Evolutionary conservation across 257 asterid genomes (phyloP), one percentile per base, ranked within the genome.

Genomic region (Vinca minor): DNA sequence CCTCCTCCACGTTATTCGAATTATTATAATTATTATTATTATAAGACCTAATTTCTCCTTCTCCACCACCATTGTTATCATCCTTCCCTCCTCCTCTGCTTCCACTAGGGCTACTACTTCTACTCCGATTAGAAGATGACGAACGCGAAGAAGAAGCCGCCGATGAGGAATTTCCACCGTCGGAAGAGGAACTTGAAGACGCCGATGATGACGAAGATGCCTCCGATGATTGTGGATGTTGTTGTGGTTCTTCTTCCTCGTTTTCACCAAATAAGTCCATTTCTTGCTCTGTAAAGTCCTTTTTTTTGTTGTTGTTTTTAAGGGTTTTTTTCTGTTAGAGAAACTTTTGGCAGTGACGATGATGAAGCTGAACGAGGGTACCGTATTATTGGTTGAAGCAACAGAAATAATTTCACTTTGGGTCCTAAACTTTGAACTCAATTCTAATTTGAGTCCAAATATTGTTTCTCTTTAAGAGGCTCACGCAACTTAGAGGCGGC

Each of bases 251-350:
- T 21, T 77, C 85, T 26, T 75, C 84, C 3, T 84, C 87, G 38
- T 78, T 83, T 50, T 79, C 91, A 34, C 95, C 95, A 67, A 85
- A 83, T 34, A 87, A 75, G 76, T 73, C 75, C 59, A 75, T 69
- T 36, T 88, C 77, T 75, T 84, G 89, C 84, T 73, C 82, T 4
- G 86, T 88, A 42, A 79, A 75, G 83, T 85, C 85, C 94, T 83
- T n/a, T n/a, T n/a, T n/a, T n/a, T n/a, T 84, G 54, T 8, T 44
- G 14, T 11, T 50, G n/a, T n/a, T 13, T 18, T 11, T 36, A 11
- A 23, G 7, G 7, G 14, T 13, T 47, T 35, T 26, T 14, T n/a
- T 32, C 20, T 12, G 25, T 26, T n/a, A n/a, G n/a, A n/a, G 26
- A 56, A 56, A 17, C n/a, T 18, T 56, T 56, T 21, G 59, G 35